Conservation (phyloP, 176 grass and related monocot species). For the Carex littledalei region DNA sequence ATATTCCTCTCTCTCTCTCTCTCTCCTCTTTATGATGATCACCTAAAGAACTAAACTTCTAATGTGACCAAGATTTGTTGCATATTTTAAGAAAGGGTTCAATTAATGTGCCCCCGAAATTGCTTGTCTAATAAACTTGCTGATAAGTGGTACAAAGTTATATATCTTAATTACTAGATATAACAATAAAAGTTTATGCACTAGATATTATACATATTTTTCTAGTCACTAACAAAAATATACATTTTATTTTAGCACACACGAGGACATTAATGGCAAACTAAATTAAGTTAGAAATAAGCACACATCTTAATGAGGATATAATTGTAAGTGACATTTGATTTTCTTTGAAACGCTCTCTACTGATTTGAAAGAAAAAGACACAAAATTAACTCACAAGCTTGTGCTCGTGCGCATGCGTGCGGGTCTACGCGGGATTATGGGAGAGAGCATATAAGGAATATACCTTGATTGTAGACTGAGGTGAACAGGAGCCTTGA, state of each 20-base stretch:
- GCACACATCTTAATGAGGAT: neutral
- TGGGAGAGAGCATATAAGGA: constrained; percentile 34
- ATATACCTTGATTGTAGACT: constrained; percentile 81
- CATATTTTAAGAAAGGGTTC: neutral
- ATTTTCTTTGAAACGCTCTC: neutral
- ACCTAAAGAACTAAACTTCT: constrained; percentile 42
- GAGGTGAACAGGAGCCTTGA: constrained; percentile 56
- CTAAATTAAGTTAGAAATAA: neutral
- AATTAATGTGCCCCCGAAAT: neutral
- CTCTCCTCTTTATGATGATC: constrained; percentile 31
- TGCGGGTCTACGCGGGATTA: neutral
- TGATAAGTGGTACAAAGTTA: neutral
- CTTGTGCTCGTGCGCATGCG: constrained; percentile 15
- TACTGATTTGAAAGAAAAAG: neutral
- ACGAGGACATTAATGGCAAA: neutral
- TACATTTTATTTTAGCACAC: neutral
- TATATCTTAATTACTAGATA: neutral
- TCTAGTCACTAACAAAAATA: neutral
- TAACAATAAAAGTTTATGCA: neutral
- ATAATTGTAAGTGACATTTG: neutral
- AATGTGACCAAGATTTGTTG: constrained; percentile 33
- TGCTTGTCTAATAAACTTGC: neutral
- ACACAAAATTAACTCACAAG: neutral
- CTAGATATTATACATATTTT: neutral
- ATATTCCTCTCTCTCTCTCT: constrained; percentile 9